Base-by-base conservation (phyloP, 371 early-diverging fungal species). In the Mucor plumbeus region DNA sequence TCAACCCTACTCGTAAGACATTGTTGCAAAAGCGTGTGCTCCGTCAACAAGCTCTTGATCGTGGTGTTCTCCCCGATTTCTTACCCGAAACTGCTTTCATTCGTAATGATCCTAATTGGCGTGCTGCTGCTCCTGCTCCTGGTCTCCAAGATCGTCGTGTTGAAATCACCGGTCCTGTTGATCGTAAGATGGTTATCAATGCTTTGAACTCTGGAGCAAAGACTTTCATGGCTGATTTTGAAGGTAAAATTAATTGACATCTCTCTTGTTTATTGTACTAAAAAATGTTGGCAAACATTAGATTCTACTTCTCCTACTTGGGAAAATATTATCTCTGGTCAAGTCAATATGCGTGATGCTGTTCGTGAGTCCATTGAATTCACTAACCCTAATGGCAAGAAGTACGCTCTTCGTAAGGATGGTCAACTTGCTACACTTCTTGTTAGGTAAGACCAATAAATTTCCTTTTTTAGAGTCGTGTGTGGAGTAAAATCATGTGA, bases 181-280 rank as follows among this genome's bases (percentile, higher is more conserved):
- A 97, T 82, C 91, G 98, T 74, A 97, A 97, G 85, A 97, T 97
- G 97, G 96, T 97, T 71, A 97, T 97, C 80, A 97, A 97, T 69
- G 98, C 96, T 39, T 85, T 97, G 75, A 97, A 97, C 86, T 92
- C 95, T 19, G 96, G 95, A 8, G 95, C 98, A 26, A 83, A 87
- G 65, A 95, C 95, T 53, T 97, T 91, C 81, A 97, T 97, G 98
- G 98, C 98, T 26, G 98, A 97, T 77, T 96, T 97, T 75, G 98
- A 97, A 87, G 93, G 92, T 90, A 83, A 64, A 10, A 17, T 21
- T 39, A 31, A 54, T 39, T 50, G 17, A 50, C 7, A 50, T 50
- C 15, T 35, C 7, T 7, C 7, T 21, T 14, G 35, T 38, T 36
- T 47, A 58, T 10, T 10, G 17, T 8, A n/a, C n/a, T 19, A 19